These are phyloP conservation scores for Ceratocystis lukuohia DNA, from an alignment of 2,329 filamentous ascomycete species.

Conservation along the genomic window DNA sequence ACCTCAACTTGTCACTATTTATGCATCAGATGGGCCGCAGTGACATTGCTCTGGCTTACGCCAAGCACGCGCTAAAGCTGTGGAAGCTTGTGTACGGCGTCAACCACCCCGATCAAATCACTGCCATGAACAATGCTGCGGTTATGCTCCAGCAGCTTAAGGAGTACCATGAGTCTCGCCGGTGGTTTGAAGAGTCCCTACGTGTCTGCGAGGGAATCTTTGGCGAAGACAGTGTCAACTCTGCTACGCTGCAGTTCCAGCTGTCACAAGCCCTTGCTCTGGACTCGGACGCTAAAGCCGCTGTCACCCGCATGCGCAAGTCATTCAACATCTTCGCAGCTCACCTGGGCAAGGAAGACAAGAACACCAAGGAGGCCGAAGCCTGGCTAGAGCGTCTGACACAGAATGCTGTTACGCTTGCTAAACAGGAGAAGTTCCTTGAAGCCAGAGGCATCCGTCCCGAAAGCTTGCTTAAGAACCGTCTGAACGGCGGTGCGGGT, in stretches of 20 bases:
- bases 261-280: constrained; percentile 87
- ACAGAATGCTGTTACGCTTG: constrained; percentile 85
- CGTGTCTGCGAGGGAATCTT: constrained; percentile 80
- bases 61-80: constrained; percentile 81
- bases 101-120: constrained; percentile 93
- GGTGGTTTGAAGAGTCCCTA: constrained; percentile 93
- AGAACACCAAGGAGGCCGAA: constrained; percentile 96
- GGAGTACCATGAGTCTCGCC: constrained; percentile 81
- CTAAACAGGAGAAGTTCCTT: constrained; percentile 81
- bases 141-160: constrained; percentile 97
- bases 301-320: constrained; percentile 87
- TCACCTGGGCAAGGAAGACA: constrained; percentile 77
- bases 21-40: constrained; percentile 88
- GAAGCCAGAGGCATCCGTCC: constrained; percentile 61
- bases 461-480: constrained; percentile 42
- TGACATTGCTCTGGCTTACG: constrained; percentile 70
- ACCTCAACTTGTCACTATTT: constrained; percentile 89
- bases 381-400: constrained; percentile 93
- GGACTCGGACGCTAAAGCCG: constrained; percentile 87
- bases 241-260: constrained; percentile 91
- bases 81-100: constrained; percentile 96
- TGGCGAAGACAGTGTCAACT: constrained; percentile 80
- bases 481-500: background rate
- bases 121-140: constrained; percentile 94
- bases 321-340: constrained; percentile 90